Conservation (phyloP, 768 basidiomycete genomes). For the Rhizopogon sp. region DNA sequence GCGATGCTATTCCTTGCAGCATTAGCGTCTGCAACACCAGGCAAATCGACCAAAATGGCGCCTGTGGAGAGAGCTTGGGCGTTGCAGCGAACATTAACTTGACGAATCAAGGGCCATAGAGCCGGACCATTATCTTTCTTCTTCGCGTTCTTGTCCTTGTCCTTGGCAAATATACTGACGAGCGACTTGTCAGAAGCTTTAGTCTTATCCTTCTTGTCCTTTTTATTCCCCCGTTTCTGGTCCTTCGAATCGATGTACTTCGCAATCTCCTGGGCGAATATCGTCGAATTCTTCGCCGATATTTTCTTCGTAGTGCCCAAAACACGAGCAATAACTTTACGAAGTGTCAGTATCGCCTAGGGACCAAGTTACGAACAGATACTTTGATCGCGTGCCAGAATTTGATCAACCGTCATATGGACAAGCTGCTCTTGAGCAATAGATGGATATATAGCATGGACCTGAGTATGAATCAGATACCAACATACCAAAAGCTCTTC, state of each 20-base stretch:
- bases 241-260: slow-evolving; percentile 66
- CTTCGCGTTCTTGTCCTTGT: slow-evolving; percentile 26
- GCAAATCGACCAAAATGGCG: slow-evolving; percentile 60
- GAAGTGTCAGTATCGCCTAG: neutral
- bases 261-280: slow-evolving; percentile 49
- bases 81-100: slow-evolving; percentile 55
- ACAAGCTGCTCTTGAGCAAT: slow-evolving; percentile 44
- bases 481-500: neutral
- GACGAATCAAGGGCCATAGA: slow-evolving; percentile 59
- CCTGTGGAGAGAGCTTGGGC: slow-evolving; percentile 50
- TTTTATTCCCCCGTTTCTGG: slow-evolving; percentile 41
- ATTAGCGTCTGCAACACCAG: slow-evolving; percentile 64
- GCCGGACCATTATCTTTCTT: slow-evolving; percentile 34
- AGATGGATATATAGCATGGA: slow-evolving; percentile 57
- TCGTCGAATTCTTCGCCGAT: slow-evolving; percentile 42
- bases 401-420: slow-evolving; percentile 45
- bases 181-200: neutral
- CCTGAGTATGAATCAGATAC: slow-evolving; percentile 27
- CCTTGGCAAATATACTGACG: slow-evolving; percentile 14
- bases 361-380: slow-evolving; percentile 8
- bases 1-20: slow-evolving; percentile 59
- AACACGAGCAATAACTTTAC: slow-evolving; percentile 37
- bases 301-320: slow-evolving; percentile 54
- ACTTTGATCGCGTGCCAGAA: slow-evolving; percentile 46
- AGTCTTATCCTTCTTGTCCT: slow-evolving; percentile 29